Evolutionary conservation across 768 basidiomycete genomes (phyloP), one percentile per base, ranked within the genome.

Genomic region (Amanita inopinata): DNA sequence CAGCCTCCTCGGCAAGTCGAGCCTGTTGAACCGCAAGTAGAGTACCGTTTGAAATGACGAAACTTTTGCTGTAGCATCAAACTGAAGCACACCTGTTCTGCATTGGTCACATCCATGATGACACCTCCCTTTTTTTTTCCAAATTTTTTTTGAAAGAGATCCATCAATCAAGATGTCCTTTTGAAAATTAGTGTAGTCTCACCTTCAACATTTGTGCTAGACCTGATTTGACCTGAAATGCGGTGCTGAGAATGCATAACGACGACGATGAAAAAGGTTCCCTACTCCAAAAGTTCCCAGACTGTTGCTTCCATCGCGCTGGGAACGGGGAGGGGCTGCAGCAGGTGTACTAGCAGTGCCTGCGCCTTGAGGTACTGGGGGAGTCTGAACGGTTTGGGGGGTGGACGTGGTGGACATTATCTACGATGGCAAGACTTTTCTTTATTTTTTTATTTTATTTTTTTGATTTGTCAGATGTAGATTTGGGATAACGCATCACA

Each of bases 191-290:
- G 43, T 32, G 10, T 27, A 28, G 17, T 15, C 64, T 27, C 38
- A 83, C 86, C 76, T 96, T 96, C 55, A 96, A 70, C 93, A 98
- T 96, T 71, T 96, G 91, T 3, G 93, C 91, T 34, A 98, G 70
- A 46, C 90, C 92, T 17, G 87, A 87, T 63, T 93, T 93, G 55
- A 93, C 91, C 85, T 88, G 40, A 45, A 19, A 43, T 28, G 20
- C 15, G 19, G 7, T 7, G 49, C 24, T 27, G 32, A 33, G 37
- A 2, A 27, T 14, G 44, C 30, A 36, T 33, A 36, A 51, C 36
- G 27, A 49, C 35, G 39, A 32, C 32, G 34, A 37, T 38, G 50
- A 17, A 45, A 44, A 46, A 5, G 34, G 20, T 38, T 22, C 55
- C 70, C 40, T 56, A 83, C 83, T 22, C 78, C 78, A 55, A 84